These are phyloP conservation scores for Xylaria cubensis DNA, from an alignment of 495 filamentous ascomycete genomes.

Conservation along the genomic window DNA sequence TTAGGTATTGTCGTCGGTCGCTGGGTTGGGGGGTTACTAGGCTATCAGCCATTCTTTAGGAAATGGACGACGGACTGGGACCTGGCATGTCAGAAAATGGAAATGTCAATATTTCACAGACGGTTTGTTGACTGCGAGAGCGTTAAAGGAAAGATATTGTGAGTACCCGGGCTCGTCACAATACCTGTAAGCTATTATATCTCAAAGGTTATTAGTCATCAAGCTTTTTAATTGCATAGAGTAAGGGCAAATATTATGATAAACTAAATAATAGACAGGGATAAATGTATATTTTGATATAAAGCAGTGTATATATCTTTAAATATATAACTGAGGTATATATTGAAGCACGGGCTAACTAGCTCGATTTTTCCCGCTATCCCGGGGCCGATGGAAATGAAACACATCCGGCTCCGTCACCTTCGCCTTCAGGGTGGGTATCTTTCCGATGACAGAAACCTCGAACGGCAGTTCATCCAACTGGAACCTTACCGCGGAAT, in stretches of 20 bases:
- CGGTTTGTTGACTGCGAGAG: slow-evolving; percentile 34
- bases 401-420: slow-evolving; percentile 48
- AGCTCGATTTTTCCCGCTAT: no score
- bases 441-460: slow-evolving; percentile 41
- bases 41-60: slow-evolving; percentile 58
- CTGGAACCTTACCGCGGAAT: slow-evolving; percentile 44
- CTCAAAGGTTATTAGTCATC: not conserved
- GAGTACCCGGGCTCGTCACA: not conserved
- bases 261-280: no score
- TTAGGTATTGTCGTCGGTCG: slow-evolving; percentile 54
- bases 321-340: no score
- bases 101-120: slow-evolving; percentile 45
- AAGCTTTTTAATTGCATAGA: no score
- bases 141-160: not conserved
- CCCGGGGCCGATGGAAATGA: slow-evolving; percentile 41
- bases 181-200: not conserved
- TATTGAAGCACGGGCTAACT: no score
- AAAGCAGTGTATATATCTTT: no score
- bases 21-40: slow-evolving; percentile 55
- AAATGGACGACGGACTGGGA: slow-evolving; percentile 63
- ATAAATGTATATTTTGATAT: no score
- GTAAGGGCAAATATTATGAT: no score
- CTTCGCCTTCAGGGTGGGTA: slow-evolving; percentile 42
- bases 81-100: slow-evolving; percentile 53
- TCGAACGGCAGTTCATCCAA: slow-evolving; percentile 39